Evolutionary conservation across 176 grass and related monocot species (phyloP).

Genomic region (Microstegium vimineum): DNA sequence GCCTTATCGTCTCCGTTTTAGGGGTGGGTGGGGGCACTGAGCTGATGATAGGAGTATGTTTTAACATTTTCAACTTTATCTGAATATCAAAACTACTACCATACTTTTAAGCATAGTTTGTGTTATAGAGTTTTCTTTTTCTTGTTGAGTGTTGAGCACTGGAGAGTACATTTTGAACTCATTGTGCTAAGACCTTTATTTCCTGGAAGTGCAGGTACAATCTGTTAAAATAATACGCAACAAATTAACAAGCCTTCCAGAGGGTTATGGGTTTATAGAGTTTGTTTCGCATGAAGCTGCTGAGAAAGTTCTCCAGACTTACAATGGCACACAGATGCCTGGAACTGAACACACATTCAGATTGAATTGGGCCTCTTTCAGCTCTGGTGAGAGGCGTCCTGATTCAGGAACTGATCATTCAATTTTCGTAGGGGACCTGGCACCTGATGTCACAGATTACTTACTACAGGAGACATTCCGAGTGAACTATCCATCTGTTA

Average conservation of each 20-base stretch:
- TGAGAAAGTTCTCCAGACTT: conserved; percentile 77
- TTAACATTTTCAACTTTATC: background rate
- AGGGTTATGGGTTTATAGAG: conserved; percentile 98
- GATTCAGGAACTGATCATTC: conserved; percentile 81
- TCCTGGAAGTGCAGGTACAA: conserved; percentile 52
- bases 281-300: conserved; percentile 91
- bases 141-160: background rate
- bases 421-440: conserved; percentile 95
- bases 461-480: conserved; percentile 95
- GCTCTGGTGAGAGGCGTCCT: conserved; percentile 81
- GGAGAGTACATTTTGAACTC: background rate
- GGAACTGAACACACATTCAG: conserved; percentile 95
- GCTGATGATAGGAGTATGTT: background rate
- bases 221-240: conserved; percentile 96
- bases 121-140: background rate
- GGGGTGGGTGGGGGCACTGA: too few relatives aligned
- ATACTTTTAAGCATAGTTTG: background rate
- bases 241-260: conserved; percentile 82
- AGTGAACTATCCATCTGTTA: conserved; percentile 76
- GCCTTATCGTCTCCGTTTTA: background rate
- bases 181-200: conserved; percentile 29
- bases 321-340: conserved; percentile 94
- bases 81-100: background rate
- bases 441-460: conserved; percentile 99
- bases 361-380: conserved; percentile 99